Base-by-base conservation (phyloP, 305 asterid species). In the Petunia hybrid region DNA sequence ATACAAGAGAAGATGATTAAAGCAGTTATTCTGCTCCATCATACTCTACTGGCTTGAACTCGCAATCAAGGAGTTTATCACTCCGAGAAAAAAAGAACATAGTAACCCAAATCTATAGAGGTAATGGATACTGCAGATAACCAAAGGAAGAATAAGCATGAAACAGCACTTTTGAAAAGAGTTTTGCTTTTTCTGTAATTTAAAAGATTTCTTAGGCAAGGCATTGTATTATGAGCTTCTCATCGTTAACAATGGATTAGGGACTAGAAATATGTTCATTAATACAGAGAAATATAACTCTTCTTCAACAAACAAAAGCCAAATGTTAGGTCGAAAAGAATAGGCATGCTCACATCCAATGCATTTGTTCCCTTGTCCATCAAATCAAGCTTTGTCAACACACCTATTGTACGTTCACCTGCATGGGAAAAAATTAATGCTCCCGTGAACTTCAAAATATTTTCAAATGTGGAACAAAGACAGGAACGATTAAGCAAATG, bases 301-400 rank as follows among this genome's bases (percentile, higher is more conserved):
- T 36, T 51, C 62, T 57, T 79, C 45, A 39, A 16, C 4, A 16
- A 66, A 55, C 48, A 79, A 66, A 12, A 40, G 38, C 51, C 78
- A 61, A 16, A 16, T 38, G 42, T n/a, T 56, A 41, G 16, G 63
- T 31, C 2, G 71, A 31, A 82, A 60, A 41, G 35, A 38, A 78
- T 48, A 14, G 56, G 14, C 22, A 42, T 8, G 16, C 86, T 80
- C 80, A 87, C 90, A 61, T 87, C 90, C 81, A 85, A 78, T 60
- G 90, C 90, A 82, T 87, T 85, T 42, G 90, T 87, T 82, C 90
- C 90, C 79, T 70, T 85, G 69, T 87, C 90, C 90, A 87, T 87
- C 84, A 87, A 78, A 73, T 87, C 90, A 77, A 87, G 80, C 80
- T 87, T 87, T 46, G 90, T 87, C 79, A 87, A 70, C 76, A 87